Percentiles rank a stretch among this genome's conserved stretches.
Evolutionary conservation across 2,329 filamentous ascomycete species (phyloP).

Genomic region (Raffaelea albimanens): DNA sequence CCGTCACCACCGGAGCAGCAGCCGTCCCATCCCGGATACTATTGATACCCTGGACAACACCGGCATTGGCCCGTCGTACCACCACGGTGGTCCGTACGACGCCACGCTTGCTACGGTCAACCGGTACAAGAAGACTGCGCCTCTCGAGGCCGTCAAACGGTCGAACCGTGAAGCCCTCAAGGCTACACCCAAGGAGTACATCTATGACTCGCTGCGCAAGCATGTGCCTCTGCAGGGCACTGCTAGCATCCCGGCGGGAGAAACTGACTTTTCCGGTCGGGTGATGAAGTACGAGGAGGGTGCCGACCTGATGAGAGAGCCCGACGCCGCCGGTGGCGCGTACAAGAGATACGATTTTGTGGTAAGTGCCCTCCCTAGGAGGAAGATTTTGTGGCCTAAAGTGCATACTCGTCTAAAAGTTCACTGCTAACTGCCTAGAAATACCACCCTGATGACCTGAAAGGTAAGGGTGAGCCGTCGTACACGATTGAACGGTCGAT

Average conservation of each 20-base stretch:
- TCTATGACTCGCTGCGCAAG: slow-evolving; percentile 60
- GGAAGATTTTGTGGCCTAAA: slow-evolving; percentile 26
- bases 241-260: slow-evolving; percentile 65
- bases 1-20: slow-evolving; percentile 36
- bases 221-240: slow-evolving; percentile 77
- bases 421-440: slow-evolving; percentile 27
- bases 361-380: slow-evolving; percentile 41
- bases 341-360: slow-evolving; percentile 68
- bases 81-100: slow-evolving; percentile 88
- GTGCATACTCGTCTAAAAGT: slow-evolving; percentile 41
- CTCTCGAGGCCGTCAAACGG: slow-evolving; percentile 64
- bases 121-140: slow-evolving; percentile 49
- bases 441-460: slow-evolving; percentile 68
- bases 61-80: slow-evolving; percentile 56
- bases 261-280: slow-evolving; percentile 57
- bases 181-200: slow-evolving; percentile 71
- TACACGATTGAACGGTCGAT: slow-evolving; percentile 61
- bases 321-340: slow-evolving; percentile 56
- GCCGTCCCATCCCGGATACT: slow-evolving; percentile 59
- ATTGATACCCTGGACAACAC: slow-evolving; percentile 72
- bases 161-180: slow-evolving; percentile 68
- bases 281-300: slow-evolving; percentile 75
- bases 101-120: slow-evolving; percentile 71
- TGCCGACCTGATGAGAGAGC: slow-evolving; percentile 73
- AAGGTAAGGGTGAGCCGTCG: slow-evolving; percentile 72